phyloP scores from a whole-genome alignment of 2,329 filamentous ascomycete species.

The Colletotrichum higginsianum region DNA sequence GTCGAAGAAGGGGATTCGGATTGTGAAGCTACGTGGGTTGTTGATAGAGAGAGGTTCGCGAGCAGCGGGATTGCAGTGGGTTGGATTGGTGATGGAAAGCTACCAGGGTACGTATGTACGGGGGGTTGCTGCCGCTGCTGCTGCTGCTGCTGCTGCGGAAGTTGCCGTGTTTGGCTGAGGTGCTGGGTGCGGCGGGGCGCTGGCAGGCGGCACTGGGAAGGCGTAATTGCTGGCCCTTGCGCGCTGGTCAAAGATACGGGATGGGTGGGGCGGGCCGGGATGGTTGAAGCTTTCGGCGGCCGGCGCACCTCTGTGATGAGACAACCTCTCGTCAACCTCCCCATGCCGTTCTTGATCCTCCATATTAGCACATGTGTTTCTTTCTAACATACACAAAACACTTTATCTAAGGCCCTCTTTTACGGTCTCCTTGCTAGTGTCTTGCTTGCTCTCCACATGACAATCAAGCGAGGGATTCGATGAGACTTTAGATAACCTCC shows the following conservation, averaged over 20 bases:
- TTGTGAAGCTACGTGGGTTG: not conserved
- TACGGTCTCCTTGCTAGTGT: no score
- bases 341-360: no score
- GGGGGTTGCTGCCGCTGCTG: not conserved
- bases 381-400: no score
- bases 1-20: not conserved
- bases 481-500: no score
- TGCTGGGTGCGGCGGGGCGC: constrained; percentile 2
- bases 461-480: no score
- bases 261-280: not conserved
- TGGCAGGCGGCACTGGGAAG: constrained; percentile 21
- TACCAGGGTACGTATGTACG: constrained; percentile 1
- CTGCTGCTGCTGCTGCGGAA: constrained; percentile 19
- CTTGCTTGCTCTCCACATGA: no score
- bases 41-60: not conserved
- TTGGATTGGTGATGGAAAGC: constrained; percentile 26
- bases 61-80: not conserved
- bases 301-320: constrained; percentile 16
- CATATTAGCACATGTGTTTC: no score
- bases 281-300: constrained; percentile 11
- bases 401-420: no score
- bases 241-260: not conserved
- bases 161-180: constrained; percentile 27
- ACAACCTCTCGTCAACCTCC: no score
- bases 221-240: constrained; percentile 20